Evolutionary conservation across 1,139 yeast species (phyloP), one percentile per base, ranked within the genome.

Genomic region (Saccharomyces hybrid): DNA sequence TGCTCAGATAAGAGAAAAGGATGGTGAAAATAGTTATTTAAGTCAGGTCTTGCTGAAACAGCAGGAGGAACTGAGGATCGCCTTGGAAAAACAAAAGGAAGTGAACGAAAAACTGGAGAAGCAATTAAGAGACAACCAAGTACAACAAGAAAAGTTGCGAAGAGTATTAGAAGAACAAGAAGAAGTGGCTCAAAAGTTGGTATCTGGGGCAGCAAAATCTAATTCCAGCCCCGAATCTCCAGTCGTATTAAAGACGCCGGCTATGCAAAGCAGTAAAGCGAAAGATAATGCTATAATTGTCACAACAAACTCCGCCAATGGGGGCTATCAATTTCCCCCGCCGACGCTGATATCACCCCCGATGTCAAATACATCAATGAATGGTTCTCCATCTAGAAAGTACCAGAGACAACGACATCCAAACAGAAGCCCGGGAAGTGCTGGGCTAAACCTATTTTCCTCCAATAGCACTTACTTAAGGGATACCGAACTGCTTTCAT

Each of bases 271-370:
- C 28, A 47, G 41, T n/a, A 47, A 30, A 14, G n/a, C 42, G 8
- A 47, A 47, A 27, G 55, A 56, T 38, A 54, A 59, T 34, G 61
- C 56, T 8, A 52, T 64, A 23, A 62, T 64, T 30, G 52, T 65
- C 5, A 67, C 71, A 1, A 61, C 67, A n/a, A 67, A 68, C 52
- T 63, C 68, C 11, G 59, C 61, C 13, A 57, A 54, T 38, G 70
- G 71, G 6, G 63, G 59, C 13, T 68, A 67, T 53, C 65, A 65
- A 50, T 68, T 68, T 50, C 72, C 72, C n/a, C 68, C 70, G 4
- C 69, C 66, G 34, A 49, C 58, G 5, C 54, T 59, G 57, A 48
- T 58, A 27, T 59, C 61, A 6, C 62, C 64, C 2, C 56, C 65
- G 11, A 28, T 41, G 38, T 60, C 64, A n/a, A 59, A 57, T 44